Evolutionary conservation across 306 rosid species (phyloP), one percentile per base, ranked within the genome.

Genomic region (Comarum palustre): DNA sequence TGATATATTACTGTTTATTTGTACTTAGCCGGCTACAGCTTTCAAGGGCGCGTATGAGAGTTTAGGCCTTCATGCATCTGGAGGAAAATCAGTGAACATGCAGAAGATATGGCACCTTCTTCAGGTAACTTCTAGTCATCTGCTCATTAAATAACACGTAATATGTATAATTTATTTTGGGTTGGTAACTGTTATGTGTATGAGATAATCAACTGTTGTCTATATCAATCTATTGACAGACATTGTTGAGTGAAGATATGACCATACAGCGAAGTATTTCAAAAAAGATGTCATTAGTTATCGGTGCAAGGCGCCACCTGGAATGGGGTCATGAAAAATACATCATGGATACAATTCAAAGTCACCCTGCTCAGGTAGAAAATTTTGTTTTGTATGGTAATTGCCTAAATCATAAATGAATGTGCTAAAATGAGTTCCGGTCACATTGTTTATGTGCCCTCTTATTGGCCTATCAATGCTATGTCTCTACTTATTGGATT

Each of bases 61-160:
- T 82, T 69, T 94, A 81, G 84, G 87, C 70, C 82, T 87, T 63
- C 90, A 89, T 79, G 82, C 85, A 67, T 80, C 95, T 78, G 88
- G 96, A 36, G 99, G 99, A 78, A 94, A 91, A 80, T 89, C 99
- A 69, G 99, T 91, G 67, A 86, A 78, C 20, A 86, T 94, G 91
- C 90, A 83, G 81, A 94, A 94, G 87, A 91, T 94, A 77, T 94
- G 99, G 99, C 97, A 89, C 85, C 93, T 94, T 82, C 82, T 94
- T 76, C 95, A 88, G 97, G 99, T 91, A 62, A 67, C 71, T 79
- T 58, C 2, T 77, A 17, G 31, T 68, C 73, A 31, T 80, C 75
- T 50, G 29, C 71, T 71, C 25, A 9, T 24, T 64, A 77, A 55
- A 38, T 41, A 6, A 51, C 7, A 63, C 64, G 11, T 63, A 17